These are phyloP conservation scores for Cryptococcus amylolentus DNA, from an alignment of 1,284 basidiomycete genomes.

Conservation along the genomic window DNA sequence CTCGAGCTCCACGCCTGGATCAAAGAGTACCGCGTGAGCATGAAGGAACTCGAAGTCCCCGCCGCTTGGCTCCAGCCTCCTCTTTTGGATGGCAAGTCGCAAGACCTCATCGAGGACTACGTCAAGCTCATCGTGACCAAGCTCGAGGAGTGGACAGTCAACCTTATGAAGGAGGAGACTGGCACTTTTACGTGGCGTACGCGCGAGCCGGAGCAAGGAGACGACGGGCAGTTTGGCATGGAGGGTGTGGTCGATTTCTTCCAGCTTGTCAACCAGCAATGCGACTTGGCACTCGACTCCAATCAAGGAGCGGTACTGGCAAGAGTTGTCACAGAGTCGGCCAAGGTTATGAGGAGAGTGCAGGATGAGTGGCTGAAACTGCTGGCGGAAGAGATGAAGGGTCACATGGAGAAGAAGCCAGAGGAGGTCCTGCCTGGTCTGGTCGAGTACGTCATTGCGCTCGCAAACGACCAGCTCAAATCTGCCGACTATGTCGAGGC, in stretches of 20 bases:
- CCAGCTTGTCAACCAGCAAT: slow-evolving; percentile 97
- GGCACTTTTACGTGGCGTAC: slow-evolving; percentile 77
- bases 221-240: slow-evolving; percentile 84
- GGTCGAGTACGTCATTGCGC: slow-evolving; percentile 92
- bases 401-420: slow-evolving; percentile 73
- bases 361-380: slow-evolving; percentile 85
- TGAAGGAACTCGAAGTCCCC: slow-evolving; percentile 87
- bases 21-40: slow-evolving; percentile 90
- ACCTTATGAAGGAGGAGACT: slow-evolving; percentile 88
- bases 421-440: slow-evolving; percentile 84
- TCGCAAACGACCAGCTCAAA: slow-evolving; percentile 98
- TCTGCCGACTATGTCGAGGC: slow-evolving; percentile 90
- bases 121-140: slow-evolving; percentile 88
- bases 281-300: slow-evolving; percentile 91
- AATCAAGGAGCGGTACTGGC: slow-evolving; percentile 91
- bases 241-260: slow-evolving; percentile 94
- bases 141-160: slow-evolving; percentile 94
- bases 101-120: slow-evolving; percentile 92
- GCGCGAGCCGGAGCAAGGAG: slow-evolving; percentile 81
- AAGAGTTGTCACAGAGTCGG: slow-evolving; percentile 82
- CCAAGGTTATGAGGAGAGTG: slow-evolving; percentile 83
- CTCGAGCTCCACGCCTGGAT: slow-evolving; percentile 87
- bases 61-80: slow-evolving; percentile 80
- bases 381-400: slow-evolving; percentile 81
- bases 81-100: slow-evolving; percentile 87